phyloP scores from a whole-genome alignment of 2,329 filamentous ascomycete species.

The Hypoxylon sp. region DNA sequence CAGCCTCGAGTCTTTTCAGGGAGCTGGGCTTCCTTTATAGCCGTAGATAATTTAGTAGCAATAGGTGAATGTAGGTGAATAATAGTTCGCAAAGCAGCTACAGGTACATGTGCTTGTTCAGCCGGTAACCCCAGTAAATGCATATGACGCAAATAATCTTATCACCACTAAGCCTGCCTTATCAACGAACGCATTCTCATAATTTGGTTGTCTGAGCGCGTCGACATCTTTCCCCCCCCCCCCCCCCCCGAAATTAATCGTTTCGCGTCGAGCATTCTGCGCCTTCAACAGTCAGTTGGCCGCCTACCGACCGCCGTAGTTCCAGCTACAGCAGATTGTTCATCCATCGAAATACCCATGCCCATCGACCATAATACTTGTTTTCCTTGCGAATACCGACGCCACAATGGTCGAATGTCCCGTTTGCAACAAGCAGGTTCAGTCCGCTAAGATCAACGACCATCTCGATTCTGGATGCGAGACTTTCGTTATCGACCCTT shows the following conservation, averaged over 20 bases:
- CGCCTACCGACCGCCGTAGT: not conserved
- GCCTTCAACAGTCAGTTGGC: not conserved
- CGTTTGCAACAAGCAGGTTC: conserved; percentile 79
- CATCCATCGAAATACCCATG: conserved; percentile 1
- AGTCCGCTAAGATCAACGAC: conserved; percentile 79
- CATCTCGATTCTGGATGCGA: conserved; percentile 89
- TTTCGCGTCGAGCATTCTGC: conserved; percentile 18
- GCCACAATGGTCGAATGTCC: conserved; percentile 73
- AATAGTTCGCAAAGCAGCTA: not conserved
- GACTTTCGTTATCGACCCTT: conserved; percentile 66
- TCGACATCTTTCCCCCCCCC: too few species aligned
- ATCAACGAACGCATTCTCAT: conserved; percentile 1
- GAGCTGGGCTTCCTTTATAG: not conserved
- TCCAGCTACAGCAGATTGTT: not conserved
- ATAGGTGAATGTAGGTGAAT: not conserved
- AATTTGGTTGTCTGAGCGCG: conserved; percentile 15
- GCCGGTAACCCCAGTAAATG: not conserved
- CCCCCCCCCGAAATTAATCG: conserved; percentile 4
- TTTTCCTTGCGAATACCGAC: not conserved
- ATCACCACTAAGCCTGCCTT: conserved; percentile 2
- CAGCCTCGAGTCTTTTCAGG: not conserved
- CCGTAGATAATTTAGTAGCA: too few species aligned
- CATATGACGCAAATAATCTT: too few species aligned
- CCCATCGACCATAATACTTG: not conserved
- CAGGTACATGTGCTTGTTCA: not conserved